phyloP scores from a whole-genome alignment of 2,329 filamentous ascomycete genomes.

The Pseudogymnoascus destructans region DNA sequence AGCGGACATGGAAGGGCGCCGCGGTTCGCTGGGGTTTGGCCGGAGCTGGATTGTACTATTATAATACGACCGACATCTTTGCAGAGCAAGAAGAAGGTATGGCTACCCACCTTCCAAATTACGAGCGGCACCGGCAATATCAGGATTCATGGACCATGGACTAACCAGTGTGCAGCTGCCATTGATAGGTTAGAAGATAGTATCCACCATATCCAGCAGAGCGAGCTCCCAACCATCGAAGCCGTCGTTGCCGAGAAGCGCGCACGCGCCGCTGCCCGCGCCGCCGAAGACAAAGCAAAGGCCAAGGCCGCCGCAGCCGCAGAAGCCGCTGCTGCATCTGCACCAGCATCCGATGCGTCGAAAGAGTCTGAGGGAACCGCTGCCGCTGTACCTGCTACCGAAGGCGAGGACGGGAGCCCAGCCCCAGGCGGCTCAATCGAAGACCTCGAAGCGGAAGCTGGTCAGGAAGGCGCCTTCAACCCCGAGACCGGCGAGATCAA shows the following conservation, averaged over 20 bases:
- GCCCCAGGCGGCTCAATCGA: constrained; percentile 31
- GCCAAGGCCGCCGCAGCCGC: constrained; percentile 15
- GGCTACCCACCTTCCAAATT: constrained; percentile 24
- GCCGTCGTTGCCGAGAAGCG: constrained; percentile 53
- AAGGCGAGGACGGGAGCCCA: constrained; percentile 19
- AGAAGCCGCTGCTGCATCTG: constrained; percentile 17
- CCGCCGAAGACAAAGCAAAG: constrained; percentile 16
- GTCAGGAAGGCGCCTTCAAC: constrained; percentile 86
- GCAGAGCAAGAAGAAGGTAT: constrained; percentile 68
- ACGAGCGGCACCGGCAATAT: constrained; percentile 35
- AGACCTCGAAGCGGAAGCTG: constrained; percentile 66
- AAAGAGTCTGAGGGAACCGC: background rate
- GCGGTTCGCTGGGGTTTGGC: constrained; percentile 63
- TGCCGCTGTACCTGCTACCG: constrained; percentile 7
- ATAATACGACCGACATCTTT: constrained; percentile 81
- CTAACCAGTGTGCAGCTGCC: constrained; percentile 20
- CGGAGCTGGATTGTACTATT: constrained; percentile 72
- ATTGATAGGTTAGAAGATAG: constrained; percentile 28
- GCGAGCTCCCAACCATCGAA: constrained; percentile 51
- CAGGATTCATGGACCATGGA: constrained; percentile 15
- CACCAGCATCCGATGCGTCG: constrained; percentile 5
- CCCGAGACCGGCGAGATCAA: constrained; percentile 99
- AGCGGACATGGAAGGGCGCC: constrained; percentile 70
- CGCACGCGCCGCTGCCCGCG: constrained; percentile 21
- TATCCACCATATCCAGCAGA: constrained; percentile 29